These are phyloP conservation scores for Rhynchosporium graminicola DNA, from an alignment of 2,329 filamentous ascomycete species.

Conservation along the genomic window DNA sequence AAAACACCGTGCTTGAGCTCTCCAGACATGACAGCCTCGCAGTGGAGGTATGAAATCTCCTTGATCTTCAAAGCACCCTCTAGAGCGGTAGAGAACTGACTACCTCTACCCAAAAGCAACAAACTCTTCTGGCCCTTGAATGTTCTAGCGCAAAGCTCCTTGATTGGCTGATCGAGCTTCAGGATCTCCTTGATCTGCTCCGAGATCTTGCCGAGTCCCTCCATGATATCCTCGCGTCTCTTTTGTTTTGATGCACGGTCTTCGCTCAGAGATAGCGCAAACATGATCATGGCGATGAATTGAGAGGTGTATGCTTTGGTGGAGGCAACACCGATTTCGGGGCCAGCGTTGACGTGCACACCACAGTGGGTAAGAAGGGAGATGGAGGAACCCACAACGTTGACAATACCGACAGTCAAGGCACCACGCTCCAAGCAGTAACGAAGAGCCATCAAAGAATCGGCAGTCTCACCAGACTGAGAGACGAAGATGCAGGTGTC, in stretches of 20 bases:
- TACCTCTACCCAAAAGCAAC: slow-evolving; percentile 88
- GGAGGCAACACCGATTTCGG: slow-evolving; percentile 97
- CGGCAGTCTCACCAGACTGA: slow-evolving; percentile 96
- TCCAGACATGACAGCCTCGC: slow-evolving; percentile 99
- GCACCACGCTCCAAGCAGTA: slow-evolving; percentile 98
- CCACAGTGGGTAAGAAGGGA: slow-evolving; percentile 98
- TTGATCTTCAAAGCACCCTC: slow-evolving; percentile 99
- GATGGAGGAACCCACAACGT: slow-evolving; percentile 97
- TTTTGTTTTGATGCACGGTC: slow-evolving; percentile 93
- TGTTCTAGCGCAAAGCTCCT: slow-evolving; percentile 85
- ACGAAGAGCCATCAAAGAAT: slow-evolving; percentile 93
- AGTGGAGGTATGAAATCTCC: slow-evolving; percentile 99
- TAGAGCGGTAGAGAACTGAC: slow-evolving; percentile 94
- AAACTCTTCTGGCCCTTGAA: slow-evolving; percentile 98
- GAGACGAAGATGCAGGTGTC: slow-evolving; percentile 99
- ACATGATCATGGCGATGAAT: slow-evolving; percentile 99
- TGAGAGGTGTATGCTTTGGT: slow-evolving; percentile 99
- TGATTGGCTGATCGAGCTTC: slow-evolving; percentile 89
- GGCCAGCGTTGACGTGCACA: slow-evolving; percentile 99
- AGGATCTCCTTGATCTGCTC: slow-evolving; percentile 91
- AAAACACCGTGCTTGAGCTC: slow-evolving; percentile 99
- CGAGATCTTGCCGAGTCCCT: slow-evolving; percentile 84
- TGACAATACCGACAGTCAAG: slow-evolving; percentile 96
- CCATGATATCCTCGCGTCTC: slow-evolving; percentile 93
- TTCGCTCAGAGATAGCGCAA: slow-evolving; percentile 92